Conservation (phyloP, 208 protist genomes). For the Acanthamoeba royreba region DNA sequence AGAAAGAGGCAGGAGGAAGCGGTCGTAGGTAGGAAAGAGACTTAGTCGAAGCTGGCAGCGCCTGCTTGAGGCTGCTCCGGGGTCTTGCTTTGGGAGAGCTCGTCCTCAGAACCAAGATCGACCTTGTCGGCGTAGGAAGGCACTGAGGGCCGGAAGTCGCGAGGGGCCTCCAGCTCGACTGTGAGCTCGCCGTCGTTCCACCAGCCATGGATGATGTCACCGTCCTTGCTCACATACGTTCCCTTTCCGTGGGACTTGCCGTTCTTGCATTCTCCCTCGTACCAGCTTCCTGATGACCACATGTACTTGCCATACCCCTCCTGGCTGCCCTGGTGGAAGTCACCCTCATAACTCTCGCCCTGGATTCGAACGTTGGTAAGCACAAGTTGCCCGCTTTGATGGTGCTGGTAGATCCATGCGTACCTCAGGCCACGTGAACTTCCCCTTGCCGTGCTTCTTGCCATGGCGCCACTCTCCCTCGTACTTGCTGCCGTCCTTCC, state of each 20-base stretch:
- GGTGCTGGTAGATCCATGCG: neutral
- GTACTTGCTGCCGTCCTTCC: neutral
- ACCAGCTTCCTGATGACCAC: neutral
- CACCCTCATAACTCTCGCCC: conserved; percentile 19
- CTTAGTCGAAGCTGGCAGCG: neutral
- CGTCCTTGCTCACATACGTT: neutral
- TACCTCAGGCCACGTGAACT: conserved; percentile 9
- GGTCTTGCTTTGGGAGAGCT: neutral
- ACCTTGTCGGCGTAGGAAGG: neutral
- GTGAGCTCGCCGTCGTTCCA: conserved; percentile 26
- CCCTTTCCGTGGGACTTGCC: neutral
- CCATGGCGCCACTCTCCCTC: neutral
- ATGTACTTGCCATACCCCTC: neutral
- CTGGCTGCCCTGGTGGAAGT: conserved; percentile 1
- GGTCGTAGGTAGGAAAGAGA: too few relatives aligned
- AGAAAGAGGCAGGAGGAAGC: too few relatives aligned
- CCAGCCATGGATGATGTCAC: neutral
- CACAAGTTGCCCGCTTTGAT: neutral
- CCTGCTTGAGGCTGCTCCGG: neutral
- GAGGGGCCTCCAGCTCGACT: neutral
- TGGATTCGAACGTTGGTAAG: neutral
- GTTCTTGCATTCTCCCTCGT: conserved; percentile 38
- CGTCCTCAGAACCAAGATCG: neutral
- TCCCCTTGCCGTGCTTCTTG: conserved; percentile 9
- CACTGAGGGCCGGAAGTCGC: neutral